These are phyloP conservation scores for Phyllosticta citrichinensis DNA, from an alignment of 2,329 filamentous ascomycete species.

Conservation along the genomic window DNA sequence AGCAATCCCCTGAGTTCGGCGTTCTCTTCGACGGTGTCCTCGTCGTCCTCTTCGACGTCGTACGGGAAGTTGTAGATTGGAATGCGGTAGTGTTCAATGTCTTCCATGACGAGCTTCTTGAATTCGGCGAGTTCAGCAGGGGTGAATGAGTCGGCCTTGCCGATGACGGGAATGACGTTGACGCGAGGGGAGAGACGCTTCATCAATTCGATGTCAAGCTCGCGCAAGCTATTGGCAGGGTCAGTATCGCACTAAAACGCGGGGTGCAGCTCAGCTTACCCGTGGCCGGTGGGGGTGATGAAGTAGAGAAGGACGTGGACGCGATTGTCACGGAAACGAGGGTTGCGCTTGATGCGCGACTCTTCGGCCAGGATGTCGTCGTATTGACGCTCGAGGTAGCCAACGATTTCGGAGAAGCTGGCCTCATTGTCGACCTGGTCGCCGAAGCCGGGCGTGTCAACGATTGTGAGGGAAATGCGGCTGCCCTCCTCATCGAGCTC, in stretches of 20 bases:
- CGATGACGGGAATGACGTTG: constrained; percentile 98
- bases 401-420: constrained; percentile 95
- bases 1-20: constrained; percentile 94
- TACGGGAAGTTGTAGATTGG: constrained; percentile 99
- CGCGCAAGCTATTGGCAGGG: constrained; percentile 60
- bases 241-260: neutral
- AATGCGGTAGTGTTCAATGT: constrained; percentile 99
- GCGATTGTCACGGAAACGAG: constrained; percentile 97
- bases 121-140: constrained; percentile 94
- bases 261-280: constrained; percentile 39
- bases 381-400: constrained; percentile 97
- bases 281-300: constrained; percentile 95
- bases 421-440: constrained; percentile 99
- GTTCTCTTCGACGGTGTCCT: constrained; percentile 98
- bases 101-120: constrained; percentile 99
- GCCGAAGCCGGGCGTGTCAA: constrained; percentile 96
- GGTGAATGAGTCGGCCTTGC: constrained; percentile 94
- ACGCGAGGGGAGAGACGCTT: constrained; percentile 95
- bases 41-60: constrained; percentile 98
- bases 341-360: constrained; percentile 99
- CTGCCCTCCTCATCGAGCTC: constrained; percentile 98
- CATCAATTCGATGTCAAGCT: constrained; percentile 99
- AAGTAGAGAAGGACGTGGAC: constrained; percentile 98
- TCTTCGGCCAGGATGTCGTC: constrained; percentile 98
- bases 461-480: constrained; percentile 93